phyloP scores from a whole-genome alignment of 1,284 basidiomycete species.

The Sphaerobolus stellatus region DNA sequence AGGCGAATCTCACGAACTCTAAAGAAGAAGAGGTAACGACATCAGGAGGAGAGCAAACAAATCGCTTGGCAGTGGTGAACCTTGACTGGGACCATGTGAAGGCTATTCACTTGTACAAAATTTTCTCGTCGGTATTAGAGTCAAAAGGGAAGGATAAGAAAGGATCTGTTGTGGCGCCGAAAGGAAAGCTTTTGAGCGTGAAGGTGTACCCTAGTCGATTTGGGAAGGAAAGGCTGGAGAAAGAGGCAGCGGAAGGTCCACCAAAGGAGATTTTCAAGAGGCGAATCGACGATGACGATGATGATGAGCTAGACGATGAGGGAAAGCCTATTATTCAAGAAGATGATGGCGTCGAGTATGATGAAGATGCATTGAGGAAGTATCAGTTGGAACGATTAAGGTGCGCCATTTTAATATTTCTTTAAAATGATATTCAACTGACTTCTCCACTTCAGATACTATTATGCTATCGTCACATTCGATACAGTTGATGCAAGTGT shows the following conservation, averaged over 20 bases:
- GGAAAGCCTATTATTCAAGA: conserved; percentile 61
- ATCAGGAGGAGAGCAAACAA: conserved; percentile 48
- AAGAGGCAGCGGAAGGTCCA: conserved; percentile 89
- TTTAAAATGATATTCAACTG: conserved; percentile 4
- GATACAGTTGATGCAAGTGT: conserved; percentile 77
- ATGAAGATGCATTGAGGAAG: conserved; percentile 85
- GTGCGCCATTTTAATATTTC: conserved; percentile 44
- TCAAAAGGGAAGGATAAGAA: conserved; percentile 34
- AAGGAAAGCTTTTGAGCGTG: conserved; percentile 72
- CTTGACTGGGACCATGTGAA: conserved; percentile 98
- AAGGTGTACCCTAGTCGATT: conserved; percentile 93
- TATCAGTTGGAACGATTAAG: conserved; percentile 94
- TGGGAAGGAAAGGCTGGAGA: conserved; percentile 84
- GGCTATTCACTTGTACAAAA: conserved; percentile 88
- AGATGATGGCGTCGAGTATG: conserved; percentile 70
- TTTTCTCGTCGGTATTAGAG: conserved; percentile 87
- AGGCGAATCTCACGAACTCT: conserved; percentile 48
- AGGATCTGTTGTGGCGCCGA: conserved; percentile 32
- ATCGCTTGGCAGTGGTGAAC: conserved; percentile 88
- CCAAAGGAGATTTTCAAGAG: conserved; percentile 83
- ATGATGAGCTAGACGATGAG: conserved; percentile 2
- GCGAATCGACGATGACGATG: conserved; percentile 16
- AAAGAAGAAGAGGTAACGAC: conserved; percentile 35
- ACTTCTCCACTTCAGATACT: conserved; percentile 71
- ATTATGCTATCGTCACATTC: conserved; percentile 94